A percentile compares a stretch with the other conserved stretches of the same genome.
phyloP scores from a whole-genome alignment of 495 filamentous ascomycete genomes.

The Peziza echinospora region DNA sequence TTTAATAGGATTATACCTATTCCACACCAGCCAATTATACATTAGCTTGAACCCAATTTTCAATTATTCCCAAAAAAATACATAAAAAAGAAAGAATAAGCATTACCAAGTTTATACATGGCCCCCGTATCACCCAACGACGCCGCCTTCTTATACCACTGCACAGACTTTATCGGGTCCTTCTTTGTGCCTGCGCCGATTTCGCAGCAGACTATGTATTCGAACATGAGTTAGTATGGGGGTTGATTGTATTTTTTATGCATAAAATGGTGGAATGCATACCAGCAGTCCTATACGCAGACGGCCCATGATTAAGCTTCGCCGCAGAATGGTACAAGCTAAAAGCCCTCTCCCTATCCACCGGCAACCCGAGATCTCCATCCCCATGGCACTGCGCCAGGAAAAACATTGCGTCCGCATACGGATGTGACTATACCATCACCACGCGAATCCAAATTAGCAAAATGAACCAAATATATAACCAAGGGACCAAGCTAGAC shows the following conservation, averaged over 20 bases:
- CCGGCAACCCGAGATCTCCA: conserved; percentile 44
- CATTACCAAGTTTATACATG: conserved; percentile 97
- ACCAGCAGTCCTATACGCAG: conserved; percentile 70
- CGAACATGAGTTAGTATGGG: too few relatives aligned
- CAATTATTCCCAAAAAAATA: too few relatives aligned
- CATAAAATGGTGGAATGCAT: not conserved
- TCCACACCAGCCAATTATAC: too few relatives aligned
- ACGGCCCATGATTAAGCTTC: conserved; percentile 62
- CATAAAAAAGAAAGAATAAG: too few relatives aligned
- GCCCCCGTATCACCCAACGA: conserved; percentile 73
- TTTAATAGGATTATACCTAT: conserved; percentile 49
- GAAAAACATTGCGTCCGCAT: conserved; percentile 81
- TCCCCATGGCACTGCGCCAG: conserved; percentile 75
- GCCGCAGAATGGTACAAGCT: conserved; percentile 81
- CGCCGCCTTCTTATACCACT: conserved; percentile 92
- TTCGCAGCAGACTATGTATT: conserved; percentile 67
- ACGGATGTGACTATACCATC: conserved; percentile 22
- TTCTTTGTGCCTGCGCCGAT: conserved; percentile 86
- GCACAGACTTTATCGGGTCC: conserved; percentile 79
- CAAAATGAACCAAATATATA: not conserved
- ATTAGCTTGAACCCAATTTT: too few relatives aligned
- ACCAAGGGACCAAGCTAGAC: not conserved
- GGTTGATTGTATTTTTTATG: too few relatives aligned
- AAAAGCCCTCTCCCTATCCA: conserved; percentile 78
- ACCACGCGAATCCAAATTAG: not conserved